These are phyloP conservation scores for Suillus occidentalis DNA, from an alignment of 768 basidiomycete genomes.

Conservation along the genomic window DNA sequence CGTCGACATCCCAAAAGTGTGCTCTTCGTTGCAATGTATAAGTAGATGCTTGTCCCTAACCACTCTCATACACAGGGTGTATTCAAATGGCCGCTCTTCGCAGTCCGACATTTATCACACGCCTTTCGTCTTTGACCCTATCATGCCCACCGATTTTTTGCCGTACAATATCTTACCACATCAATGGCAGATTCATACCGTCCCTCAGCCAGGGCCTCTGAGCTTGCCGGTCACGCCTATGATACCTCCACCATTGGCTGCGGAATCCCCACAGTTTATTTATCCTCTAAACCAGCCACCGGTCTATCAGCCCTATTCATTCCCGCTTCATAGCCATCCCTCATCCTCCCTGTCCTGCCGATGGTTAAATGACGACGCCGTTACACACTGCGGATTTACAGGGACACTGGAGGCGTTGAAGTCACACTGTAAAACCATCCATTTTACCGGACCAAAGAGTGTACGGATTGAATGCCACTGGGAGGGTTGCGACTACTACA, in stretches of 20 bases:
- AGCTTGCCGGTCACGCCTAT: background rate
- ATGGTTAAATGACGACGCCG: background rate
- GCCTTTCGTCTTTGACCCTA: background rate
- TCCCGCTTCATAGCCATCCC: background rate
- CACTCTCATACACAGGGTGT: background rate
- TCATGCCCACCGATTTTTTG: background rate
- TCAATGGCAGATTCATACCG: background rate
- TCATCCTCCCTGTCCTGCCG: background rate
- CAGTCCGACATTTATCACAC: background rate
- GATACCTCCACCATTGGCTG: background rate
- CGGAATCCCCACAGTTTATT: too few species aligned
- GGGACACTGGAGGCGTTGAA: background rate
- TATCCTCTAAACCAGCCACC: background rate
- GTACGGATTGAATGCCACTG: background rate
- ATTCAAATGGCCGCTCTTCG: background rate
- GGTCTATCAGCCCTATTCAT: background rate
- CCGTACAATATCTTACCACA: background rate
- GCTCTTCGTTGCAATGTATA: background rate
- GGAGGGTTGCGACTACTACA: background rate
- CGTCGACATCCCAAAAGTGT: background rate
- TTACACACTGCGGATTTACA: background rate
- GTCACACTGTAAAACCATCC: background rate
- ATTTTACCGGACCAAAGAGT: background rate
- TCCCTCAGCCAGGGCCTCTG: background rate
- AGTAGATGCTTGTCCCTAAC: background rate